A percentile compares a stretch with the other conserved stretches of the same genome.
Conservation (phyloP, 257 asterid genomes). For the Solanum dulcamara region DNA sequence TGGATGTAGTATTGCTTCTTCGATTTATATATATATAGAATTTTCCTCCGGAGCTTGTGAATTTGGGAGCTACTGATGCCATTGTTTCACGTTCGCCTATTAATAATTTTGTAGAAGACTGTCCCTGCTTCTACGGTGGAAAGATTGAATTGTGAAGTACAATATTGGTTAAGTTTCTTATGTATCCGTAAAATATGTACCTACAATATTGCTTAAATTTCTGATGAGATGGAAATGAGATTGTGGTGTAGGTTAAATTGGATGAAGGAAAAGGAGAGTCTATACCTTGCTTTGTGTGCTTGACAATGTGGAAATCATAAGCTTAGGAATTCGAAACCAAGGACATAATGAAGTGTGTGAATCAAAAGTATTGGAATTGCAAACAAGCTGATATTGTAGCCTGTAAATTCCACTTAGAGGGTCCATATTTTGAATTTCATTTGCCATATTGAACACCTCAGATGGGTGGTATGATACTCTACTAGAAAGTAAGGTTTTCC, state of each 20-base stretch:
- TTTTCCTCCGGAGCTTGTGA: not conserved
- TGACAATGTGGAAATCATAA: not conserved
- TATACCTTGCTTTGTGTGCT: not conserved
- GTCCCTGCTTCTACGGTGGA: not conserved
- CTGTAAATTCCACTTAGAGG: not conserved
- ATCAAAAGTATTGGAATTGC: not conserved
- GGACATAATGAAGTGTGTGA: not conserved
- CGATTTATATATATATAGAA: not conserved
- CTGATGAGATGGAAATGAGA: not conserved
- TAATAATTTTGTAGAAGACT: not conserved
- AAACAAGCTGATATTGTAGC: not conserved
- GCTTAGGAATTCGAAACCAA: not conserved
- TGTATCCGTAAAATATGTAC: not conserved
- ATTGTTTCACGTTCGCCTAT: not conserved
- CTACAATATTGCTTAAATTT: not conserved
- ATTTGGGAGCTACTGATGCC: not conserved
- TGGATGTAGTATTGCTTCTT: not conserved
- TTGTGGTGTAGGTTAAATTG: too few species aligned
- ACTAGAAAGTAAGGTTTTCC: not conserved
- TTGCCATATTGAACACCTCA: not conserved
- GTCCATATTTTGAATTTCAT: not conserved
- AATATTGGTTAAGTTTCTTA: not conserved
- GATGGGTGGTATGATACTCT: not conserved
- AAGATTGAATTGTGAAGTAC: not conserved
- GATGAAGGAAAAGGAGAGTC: not conserved